phyloP scores from a whole-genome alignment of 1,139 yeast genomes.

The Blastobotrys arbuscula region DNA sequence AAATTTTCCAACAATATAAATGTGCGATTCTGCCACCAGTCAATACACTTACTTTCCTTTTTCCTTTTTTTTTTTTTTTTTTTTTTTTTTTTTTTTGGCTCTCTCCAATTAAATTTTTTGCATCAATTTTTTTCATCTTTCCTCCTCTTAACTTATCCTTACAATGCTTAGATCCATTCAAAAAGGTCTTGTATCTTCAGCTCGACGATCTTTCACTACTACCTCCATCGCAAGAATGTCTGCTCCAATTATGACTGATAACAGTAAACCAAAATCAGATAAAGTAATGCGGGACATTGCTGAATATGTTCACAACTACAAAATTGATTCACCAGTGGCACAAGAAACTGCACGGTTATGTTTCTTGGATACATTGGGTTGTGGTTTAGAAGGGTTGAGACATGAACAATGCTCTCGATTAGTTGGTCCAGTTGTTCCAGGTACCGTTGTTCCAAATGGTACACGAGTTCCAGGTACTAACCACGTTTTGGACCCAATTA shows the following conservation, averaged over 20 bases:
- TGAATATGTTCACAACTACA: slow-evolving; percentile 44
- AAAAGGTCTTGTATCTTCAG: slow-evolving; percentile 1
- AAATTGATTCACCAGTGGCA: slow-evolving; percentile 44
- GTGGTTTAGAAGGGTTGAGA: slow-evolving; percentile 56
- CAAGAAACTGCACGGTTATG: slow-evolving; percentile 50
- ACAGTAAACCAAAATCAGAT: slow-evolving; percentile 46
- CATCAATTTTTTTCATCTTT: neutral
- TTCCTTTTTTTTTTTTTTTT: neutral
- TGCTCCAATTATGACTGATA: slow-evolving; percentile 37
- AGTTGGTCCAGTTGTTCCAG: slow-evolving; percentile 52
- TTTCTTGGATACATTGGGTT: slow-evolving; percentile 51
- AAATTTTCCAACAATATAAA: too few species aligned
- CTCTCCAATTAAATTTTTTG: neutral
- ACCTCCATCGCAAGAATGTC: slow-evolving; percentile 19
- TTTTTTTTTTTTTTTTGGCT: neutral
- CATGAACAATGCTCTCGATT: slow-evolving; percentile 45
- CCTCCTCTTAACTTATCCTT: neutral
- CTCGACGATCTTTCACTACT: slow-evolving; percentile 8
- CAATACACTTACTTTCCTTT: neutral
- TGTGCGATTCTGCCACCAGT: slow-evolving; percentile 4
- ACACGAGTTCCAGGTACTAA: slow-evolving; percentile 49
- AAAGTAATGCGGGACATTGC: slow-evolving; percentile 46
- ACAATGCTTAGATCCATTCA: slow-evolving; percentile 8
- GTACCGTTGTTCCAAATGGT: slow-evolving; percentile 50
- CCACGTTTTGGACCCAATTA: slow-evolving; percentile 48